phyloP scores from a whole-genome alignment of 164 flowering plant genomes.

The Amborella trichopoda region DNA sequence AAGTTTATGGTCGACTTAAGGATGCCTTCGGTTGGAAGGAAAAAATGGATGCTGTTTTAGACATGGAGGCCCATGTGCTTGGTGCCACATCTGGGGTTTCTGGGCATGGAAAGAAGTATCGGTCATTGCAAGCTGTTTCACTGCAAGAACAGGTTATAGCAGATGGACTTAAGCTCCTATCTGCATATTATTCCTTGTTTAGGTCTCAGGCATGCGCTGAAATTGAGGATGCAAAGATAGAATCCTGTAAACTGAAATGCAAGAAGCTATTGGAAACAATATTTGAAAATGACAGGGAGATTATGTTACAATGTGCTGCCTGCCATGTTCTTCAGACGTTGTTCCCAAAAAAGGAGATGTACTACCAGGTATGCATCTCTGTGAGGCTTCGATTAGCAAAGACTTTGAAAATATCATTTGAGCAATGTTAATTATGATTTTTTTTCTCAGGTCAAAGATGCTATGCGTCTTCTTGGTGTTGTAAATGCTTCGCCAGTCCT shows the following conservation, averaged over 20 bases:
- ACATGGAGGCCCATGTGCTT: conserved; percentile 86
- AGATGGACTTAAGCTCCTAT: conserved; percentile 78
- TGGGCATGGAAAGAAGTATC: conserved; percentile 50
- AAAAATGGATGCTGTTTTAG: conserved; percentile 86
- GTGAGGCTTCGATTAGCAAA: too few relatives aligned
- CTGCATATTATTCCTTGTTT: conserved; percentile 47
- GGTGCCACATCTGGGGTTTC: conserved; percentile 42
- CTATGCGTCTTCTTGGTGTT: conserved; percentile 88
- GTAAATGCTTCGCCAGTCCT: conserved; percentile 58
- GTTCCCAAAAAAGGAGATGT: conserved; percentile 67
- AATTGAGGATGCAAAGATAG: conserved; percentile 45
- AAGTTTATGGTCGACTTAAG: conserved; percentile 93
- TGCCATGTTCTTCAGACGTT: conserved; percentile 77
- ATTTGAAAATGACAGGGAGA: conserved; percentile 90
- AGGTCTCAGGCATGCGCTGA: conserved; percentile 29
- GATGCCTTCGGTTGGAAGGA: conserved; percentile 99
- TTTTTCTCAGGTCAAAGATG: conserved; percentile 65
- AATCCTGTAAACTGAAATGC: conserved; percentile 56
- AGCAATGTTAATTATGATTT: conserved; percentile 1
- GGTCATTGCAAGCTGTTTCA: conserved; percentile 54
- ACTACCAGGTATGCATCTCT: conserved; percentile 82
- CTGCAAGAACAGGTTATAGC: conserved; percentile 84
- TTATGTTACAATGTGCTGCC: conserved; percentile 78
- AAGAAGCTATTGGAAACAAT: conserved; percentile 58
- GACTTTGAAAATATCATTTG: too few relatives aligned